Conservation (phyloP, 176 grass and related monocot species). For the Chloris gayana region DNA sequence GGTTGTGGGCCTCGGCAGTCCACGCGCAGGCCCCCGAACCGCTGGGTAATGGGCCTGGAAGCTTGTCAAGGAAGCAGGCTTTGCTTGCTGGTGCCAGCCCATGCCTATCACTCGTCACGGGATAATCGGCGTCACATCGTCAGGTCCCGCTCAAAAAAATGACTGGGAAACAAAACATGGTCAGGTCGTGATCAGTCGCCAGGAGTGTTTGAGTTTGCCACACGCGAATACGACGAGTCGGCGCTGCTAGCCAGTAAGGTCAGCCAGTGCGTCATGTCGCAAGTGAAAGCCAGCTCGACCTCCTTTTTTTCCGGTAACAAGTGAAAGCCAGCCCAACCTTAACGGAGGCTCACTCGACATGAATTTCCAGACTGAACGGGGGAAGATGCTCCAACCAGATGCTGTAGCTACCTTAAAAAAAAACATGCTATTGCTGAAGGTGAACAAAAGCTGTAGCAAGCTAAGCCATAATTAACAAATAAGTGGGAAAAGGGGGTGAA, state of each 20-base stretch:
- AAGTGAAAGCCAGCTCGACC: neutral
- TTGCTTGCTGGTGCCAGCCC: neutral
- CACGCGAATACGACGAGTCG: neutral
- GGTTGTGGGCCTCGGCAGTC: neutral
- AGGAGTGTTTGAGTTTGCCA: neutral
- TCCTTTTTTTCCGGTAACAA: too few relatives aligned
- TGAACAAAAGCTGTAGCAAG: neutral
- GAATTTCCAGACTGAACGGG: neutral
- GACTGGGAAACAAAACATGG: too few relatives aligned
- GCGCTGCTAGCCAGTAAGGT: neutral
- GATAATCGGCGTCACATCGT: neutral
- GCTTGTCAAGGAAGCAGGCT: neutral
- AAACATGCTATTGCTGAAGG: neutral
- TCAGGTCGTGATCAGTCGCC: neutral
- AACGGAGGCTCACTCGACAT: too few relatives aligned
- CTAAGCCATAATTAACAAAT: neutral
- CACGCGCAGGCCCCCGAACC: neutral
- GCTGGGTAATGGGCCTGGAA: neutral
- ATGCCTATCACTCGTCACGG: neutral
- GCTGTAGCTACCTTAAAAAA: too few relatives aligned
- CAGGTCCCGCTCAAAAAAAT: neutral
- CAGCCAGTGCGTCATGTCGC: neutral
- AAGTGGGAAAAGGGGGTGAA: too few relatives aligned
- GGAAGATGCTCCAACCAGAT: too few relatives aligned
- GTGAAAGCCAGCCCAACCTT: too few relatives aligned